A percentile compares a stretch with the other conserved stretches of the same genome.
These are phyloP conservation scores for Petrea volubilis DNA, from an alignment of 257 asterid genomes.

Conservation along the genomic window DNA sequence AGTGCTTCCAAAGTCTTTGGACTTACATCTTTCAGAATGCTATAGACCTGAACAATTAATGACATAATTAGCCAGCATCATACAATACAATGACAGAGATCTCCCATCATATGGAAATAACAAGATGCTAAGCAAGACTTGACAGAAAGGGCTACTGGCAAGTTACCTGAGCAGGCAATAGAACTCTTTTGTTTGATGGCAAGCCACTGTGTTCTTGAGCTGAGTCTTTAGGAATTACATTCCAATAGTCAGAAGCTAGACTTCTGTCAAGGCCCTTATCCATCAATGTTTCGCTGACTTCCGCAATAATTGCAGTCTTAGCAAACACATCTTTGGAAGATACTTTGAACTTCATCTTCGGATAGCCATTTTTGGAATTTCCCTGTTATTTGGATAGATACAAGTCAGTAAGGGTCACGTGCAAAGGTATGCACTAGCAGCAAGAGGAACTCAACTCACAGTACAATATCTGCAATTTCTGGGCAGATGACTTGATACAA, in stretches of 20 bases:
- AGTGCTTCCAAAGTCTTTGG: slow-evolving; percentile 44
- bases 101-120: neutral
- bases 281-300: slow-evolving; percentile 43
- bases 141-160: slow-evolving; percentile 24
- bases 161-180: slow-evolving; percentile 80
- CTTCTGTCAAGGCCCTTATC: slow-evolving; percentile 22
- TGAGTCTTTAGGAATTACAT: slow-evolving; percentile 66
- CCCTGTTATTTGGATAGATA: slow-evolving; percentile 59
- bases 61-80: slow-evolving; percentile 19
- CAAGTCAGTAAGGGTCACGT: slow-evolving; percentile 30
- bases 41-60: slow-evolving; percentile 59
- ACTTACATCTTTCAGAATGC: slow-evolving; percentile 69
- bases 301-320: slow-evolving; percentile 74
- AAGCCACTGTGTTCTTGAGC: slow-evolving; percentile 32
- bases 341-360: slow-evolving; percentile 73
- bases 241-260: slow-evolving; percentile 86
- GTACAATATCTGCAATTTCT: slow-evolving; percentile 73
- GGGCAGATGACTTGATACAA: slow-evolving; percentile 32
- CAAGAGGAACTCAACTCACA: slow-evolving; percentile 73
- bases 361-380: slow-evolving; percentile 50
- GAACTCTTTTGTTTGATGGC: slow-evolving; percentile 51
- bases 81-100: neutral
- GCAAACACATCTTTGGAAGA: slow-evolving; percentile 70
- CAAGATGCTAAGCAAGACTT: neutral
- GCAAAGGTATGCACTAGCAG: slow-evolving; percentile 20